Evolutionary conservation across 805 yeast genomes (phyloP).

Genomic region (Candida dajiaensis): DNA sequence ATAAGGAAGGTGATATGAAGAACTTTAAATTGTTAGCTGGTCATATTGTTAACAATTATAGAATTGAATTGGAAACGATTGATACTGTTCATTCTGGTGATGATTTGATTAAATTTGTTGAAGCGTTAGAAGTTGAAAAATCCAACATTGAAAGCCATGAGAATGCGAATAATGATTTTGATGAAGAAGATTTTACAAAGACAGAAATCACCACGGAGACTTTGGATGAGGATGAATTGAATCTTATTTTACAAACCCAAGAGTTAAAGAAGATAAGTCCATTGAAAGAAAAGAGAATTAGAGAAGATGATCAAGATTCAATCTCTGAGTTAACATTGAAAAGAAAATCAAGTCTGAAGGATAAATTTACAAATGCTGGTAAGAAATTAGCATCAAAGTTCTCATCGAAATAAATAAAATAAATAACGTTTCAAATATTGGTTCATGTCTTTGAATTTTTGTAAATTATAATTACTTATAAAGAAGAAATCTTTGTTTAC

Average conservation of each 20-base stretch:
- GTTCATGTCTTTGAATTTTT: neutral
- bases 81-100: slow-evolving; percentile 17
- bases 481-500: no score
- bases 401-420: slow-evolving; percentile 3
- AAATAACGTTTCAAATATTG: neutral
- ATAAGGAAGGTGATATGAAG: slow-evolving; percentile 14
- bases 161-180: slow-evolving; percentile 8
- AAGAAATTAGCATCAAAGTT: slow-evolving; percentile 23
- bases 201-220: slow-evolving; percentile 2
- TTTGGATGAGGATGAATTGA: neutral
- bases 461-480: no score
- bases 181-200: slow-evolving; percentile 13
- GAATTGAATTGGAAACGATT: slow-evolving; percentile 23
- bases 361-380: slow-evolving; percentile 21
- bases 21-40: slow-evolving; percentile 21
- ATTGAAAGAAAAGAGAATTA: slow-evolving; percentile 7
- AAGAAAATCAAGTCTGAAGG: slow-evolving; percentile 15
- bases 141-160: slow-evolving; percentile 34
- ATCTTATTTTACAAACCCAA: neutral
- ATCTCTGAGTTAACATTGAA: slow-evolving; percentile 5
- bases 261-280: neutral
- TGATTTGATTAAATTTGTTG: slow-evolving; percentile 17
- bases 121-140: slow-evolving; percentile 9
- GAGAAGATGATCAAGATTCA: slow-evolving; percentile 11
- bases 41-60: slow-evolving; percentile 17